Base-by-base conservation (phyloP, 2,329 filamentous ascomycete species). In the Aspergillus sp. region DNA sequence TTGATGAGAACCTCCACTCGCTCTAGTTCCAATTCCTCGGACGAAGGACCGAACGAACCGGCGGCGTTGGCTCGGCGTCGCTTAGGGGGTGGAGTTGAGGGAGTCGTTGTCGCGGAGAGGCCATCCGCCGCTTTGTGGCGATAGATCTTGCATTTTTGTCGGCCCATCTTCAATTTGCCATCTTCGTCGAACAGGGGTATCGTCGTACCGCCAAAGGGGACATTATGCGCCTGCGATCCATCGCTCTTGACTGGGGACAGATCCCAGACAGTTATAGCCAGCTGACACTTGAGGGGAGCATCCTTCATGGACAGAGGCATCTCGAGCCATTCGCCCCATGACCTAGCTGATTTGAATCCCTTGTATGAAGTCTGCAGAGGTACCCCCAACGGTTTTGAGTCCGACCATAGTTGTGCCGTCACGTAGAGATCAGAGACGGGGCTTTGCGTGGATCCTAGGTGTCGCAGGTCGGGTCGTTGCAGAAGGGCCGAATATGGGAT, bases 261-360 rank as follows among this genome's bases (percentile, higher is more conserved):
- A 72, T 99, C 96, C 95, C 95, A 99, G 59, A 98, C 79, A 0
- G 96, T 99, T 60, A 99, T 91, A 20, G 93, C 93, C 39, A 99
- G 83, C 70, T 91, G 90, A 2, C 93, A 87, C 68, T 92, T 91
- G 49, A 88, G 80, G 0, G 95, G 93, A 1, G 96, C 84, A 59
- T 90, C 89, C 62, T 90, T 88, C 75, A 97, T 95, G 4, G 87
- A 85, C 62, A 98, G 87, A 0, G 95, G 94, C 45, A 99, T 80
- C 32, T 89, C 87, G 29, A 99, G 85, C 95, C 96, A 99, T 79
- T 98, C 94, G 73, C 96, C 96, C 95, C 95, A 97, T 72, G 87
- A 87, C 59, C 70, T 67, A 31, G 59, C 87, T 39, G 84, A 85
- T 72, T 92, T 92, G 73, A 99, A 98, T 7, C 91, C 81, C 72